Conservation (phyloP, 192 early-diverging fungal species). For the Haplosporangium gracile region DNA sequence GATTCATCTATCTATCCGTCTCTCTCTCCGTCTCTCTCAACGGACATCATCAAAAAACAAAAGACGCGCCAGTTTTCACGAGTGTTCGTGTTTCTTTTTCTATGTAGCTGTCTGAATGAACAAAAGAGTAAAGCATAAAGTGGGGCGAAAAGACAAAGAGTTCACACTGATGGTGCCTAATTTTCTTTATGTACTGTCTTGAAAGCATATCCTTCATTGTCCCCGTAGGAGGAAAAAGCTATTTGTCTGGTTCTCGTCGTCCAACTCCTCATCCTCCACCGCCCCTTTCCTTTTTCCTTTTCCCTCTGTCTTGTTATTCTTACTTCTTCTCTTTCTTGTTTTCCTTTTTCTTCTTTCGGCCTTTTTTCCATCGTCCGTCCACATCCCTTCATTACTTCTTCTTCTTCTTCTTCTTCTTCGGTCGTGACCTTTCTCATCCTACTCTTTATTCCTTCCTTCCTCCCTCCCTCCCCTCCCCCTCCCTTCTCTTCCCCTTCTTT, state of each 20-base stretch:
- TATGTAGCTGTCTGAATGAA: too few species aligned
- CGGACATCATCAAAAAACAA: too few species aligned
- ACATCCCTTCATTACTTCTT: neutral
- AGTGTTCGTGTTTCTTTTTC: too few species aligned
- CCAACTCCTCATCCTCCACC: too few species aligned
- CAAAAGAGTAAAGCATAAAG: too few species aligned
- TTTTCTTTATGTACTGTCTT: too few species aligned
- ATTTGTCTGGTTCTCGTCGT: neutral
- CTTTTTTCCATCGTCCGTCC: neutral
- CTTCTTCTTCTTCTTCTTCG: neutral
- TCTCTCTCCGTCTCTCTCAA: too few species aligned
- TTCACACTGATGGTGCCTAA: too few species aligned
- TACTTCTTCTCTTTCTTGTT: constrained; percentile 2
- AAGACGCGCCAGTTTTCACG: too few species aligned
- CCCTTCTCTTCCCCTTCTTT: neutral
- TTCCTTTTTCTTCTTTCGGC: neutral
- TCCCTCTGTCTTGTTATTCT: neutral
- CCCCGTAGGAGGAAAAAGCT: neutral
- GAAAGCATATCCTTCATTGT: too few species aligned
- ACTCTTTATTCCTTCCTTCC: neutral
- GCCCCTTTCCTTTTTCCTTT: neutral
- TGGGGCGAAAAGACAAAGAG: too few species aligned
- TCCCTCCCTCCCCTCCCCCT: neutral
- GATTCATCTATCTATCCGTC: too few species aligned
- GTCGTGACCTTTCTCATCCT: neutral